Evolutionary conservation across 2,329 filamentous ascomycete species (phyloP).

Genomic region (Colletotrichum sp.): DNA sequence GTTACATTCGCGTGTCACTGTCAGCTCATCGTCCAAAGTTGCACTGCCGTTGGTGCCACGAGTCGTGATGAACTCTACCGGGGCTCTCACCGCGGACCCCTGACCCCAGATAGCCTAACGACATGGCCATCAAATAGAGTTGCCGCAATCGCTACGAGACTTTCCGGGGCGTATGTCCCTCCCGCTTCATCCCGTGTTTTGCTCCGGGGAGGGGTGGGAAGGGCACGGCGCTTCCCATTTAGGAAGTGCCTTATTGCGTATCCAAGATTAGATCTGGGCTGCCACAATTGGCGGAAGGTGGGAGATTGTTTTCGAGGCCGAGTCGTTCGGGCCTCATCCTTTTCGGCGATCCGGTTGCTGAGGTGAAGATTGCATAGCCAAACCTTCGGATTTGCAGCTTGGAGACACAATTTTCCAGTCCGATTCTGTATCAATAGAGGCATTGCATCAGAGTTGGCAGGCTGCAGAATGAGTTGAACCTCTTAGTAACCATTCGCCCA

Average conservation of each 20-base stretch:
- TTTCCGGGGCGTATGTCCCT: background rate
- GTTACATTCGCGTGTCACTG: constrained; percentile 3
- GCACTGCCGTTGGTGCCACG: background rate
- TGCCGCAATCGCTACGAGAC: background rate
- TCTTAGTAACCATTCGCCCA: background rate
- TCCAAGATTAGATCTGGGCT: background rate
- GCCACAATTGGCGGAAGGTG: background rate
- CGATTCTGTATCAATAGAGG: background rate
- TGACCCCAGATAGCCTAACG: too few relatives aligned
- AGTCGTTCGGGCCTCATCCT: background rate
- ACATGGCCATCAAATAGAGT: background rate
- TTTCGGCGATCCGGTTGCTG: background rate
- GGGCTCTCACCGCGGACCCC: background rate
- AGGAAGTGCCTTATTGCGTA: background rate
- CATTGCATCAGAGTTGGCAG: fast-evolving
- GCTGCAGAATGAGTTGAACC: background rate
- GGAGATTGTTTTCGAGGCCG: background rate
- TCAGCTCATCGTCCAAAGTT: background rate
- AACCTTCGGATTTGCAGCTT: background rate
- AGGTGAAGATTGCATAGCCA: background rate
- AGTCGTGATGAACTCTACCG: background rate
- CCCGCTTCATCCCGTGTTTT: background rate
- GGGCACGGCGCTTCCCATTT: background rate
- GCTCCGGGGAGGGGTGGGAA: background rate
- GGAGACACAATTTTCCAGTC: background rate